Percentiles rank a stretch among this genome's conserved stretches.
Evolutionary conservation across 805 yeast genomes (phyloP).

Genomic region (Candida patagonica): DNA sequence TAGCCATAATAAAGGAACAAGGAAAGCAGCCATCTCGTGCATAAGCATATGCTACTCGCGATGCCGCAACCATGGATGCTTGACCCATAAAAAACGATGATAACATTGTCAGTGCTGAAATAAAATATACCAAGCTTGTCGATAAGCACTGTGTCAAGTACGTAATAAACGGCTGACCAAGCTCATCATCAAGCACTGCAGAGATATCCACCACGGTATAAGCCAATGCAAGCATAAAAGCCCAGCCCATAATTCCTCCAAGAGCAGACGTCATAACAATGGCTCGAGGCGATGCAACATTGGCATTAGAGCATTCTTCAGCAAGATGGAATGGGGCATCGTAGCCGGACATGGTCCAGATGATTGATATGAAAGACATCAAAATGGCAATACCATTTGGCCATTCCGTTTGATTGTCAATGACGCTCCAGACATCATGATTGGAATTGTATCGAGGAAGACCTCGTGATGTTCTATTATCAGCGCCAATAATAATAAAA

Average conservation of each 20-base stretch:
- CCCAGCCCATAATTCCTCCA: conserved; percentile 49
- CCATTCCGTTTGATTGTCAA: conserved; percentile 50
- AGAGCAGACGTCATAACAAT: conserved; percentile 47
- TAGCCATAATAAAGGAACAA: conserved; percentile 38
- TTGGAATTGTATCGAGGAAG: conserved; percentile 38
- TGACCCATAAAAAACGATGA: conserved; percentile 43
- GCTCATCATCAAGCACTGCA: conserved; percentile 37
- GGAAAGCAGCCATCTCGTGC: conserved; percentile 65
- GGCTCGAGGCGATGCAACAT: conserved; percentile 57
- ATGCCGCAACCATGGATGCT: conserved; percentile 56
- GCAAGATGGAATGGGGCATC: conserved; percentile 68
- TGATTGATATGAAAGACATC: conserved; percentile 34
- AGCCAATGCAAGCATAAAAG: conserved; percentile 50
- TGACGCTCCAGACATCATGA: conserved; percentile 41
- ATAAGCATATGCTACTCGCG: conserved; percentile 58
- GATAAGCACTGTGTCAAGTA: conserved; percentile 42
- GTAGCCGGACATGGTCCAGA: conserved; percentile 59
- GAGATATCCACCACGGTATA: conserved; percentile 48
- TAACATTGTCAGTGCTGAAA: conserved; percentile 37
- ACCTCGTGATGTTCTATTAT: conserved; percentile 29
- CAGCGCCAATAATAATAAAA: conserved; percentile 43
- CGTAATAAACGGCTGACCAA: conserved; percentile 54
- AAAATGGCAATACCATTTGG: conserved; percentile 53
- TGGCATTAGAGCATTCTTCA: conserved; percentile 63
- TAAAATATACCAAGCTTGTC: conserved; percentile 33